Evolutionary conservation across 2,329 filamentous ascomycete genomes (phyloP).

Genomic region (Apiospora koreana): DNA sequence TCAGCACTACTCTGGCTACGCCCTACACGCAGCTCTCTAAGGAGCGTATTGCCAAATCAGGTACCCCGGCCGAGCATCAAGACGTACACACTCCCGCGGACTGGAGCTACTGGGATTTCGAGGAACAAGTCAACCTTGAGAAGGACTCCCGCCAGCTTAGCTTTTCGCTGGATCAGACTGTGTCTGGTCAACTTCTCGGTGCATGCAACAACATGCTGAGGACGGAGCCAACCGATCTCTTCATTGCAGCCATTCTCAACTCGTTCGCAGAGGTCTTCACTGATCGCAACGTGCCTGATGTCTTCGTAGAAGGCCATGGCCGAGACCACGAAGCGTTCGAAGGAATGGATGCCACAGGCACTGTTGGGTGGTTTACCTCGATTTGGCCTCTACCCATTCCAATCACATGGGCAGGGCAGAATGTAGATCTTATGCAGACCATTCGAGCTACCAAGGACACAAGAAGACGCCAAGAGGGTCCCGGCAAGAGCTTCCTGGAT

Average conservation of each 20-base stretch:
- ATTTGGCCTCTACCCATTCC: constrained; percentile 9
- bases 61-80: background rate
- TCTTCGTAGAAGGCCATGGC: constrained; percentile 14
- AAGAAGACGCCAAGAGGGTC: background rate
- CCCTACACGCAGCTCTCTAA: background rate
- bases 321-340: constrained; percentile 6
- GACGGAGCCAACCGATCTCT: constrained; percentile 10
- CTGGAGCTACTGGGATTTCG: background rate
- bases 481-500: constrained; percentile 9
- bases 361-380: constrained; percentile 15
- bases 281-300: background rate
- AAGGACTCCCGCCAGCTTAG: background rate
- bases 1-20: background rate
- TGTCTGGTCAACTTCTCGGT: constrained; percentile 8
- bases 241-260: constrained; percentile 10
- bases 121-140: background rate
- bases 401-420: background rate
- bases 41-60: background rate
- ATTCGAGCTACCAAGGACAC: constrained; percentile 12
- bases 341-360: constrained; percentile 11
- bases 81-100: background rate
- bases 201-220: constrained; percentile 9
- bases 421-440: constrained; percentile 5
- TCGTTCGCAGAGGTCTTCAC: constrained; percentile 10
- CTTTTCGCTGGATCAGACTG: constrained; percentile 8